A percentile compares a stretch with the other conserved stretches of the same genome.
Evolutionary conservation across 2,329 filamentous ascomycete genomes (phyloP).

Genomic region (Cladosporium sphaerospermum): DNA sequence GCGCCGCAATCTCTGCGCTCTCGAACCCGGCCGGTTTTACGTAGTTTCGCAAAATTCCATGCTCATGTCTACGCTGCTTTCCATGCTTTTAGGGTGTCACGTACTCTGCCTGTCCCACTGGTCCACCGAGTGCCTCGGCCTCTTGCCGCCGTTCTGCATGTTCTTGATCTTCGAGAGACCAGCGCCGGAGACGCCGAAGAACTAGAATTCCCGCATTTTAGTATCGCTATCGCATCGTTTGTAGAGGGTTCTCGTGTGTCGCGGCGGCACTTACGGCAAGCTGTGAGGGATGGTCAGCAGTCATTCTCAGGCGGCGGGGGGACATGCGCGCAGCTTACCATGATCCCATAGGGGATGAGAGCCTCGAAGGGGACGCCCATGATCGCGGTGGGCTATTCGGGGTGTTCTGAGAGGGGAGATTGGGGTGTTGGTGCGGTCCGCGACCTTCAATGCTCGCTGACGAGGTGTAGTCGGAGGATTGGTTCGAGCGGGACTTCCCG

Average conservation of each 20-base stretch:
- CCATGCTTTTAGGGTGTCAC: conserved; percentile 10
- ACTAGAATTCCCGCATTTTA: conserved; percentile 34
- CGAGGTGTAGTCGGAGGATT: background rate
- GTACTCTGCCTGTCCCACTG: conserved; percentile 57
- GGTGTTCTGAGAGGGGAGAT: conserved; percentile 7
- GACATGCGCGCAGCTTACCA: conserved; percentile 26
- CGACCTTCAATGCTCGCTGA: background rate
- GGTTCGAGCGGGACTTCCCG: background rate
- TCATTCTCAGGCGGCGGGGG: background rate
- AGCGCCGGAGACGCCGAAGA: conserved; percentile 55
- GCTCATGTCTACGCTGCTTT: background rate
- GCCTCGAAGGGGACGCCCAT: conserved; percentile 65
- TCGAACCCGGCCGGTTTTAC: too few relatives aligned
- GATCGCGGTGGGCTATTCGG: conserved; percentile 22
- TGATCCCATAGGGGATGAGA: conserved; percentile 58
- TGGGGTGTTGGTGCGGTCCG: conserved; percentile 1
- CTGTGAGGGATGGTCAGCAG: conserved; percentile 8
- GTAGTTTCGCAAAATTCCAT: background rate
- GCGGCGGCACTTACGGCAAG: conserved; percentile 45
- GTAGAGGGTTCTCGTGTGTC: conserved; percentile 9
- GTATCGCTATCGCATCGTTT: conserved; percentile 12
- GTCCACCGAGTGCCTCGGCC: conserved; percentile 53
- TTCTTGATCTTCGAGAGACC: conserved; percentile 53
- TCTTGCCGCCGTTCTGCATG: conserved; percentile 59
- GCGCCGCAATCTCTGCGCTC: background rate